These are phyloP conservation scores for Sequoia sempervirens DNA, from an alignment of 75 land plant genomes.

Conservation along the genomic window DNA sequence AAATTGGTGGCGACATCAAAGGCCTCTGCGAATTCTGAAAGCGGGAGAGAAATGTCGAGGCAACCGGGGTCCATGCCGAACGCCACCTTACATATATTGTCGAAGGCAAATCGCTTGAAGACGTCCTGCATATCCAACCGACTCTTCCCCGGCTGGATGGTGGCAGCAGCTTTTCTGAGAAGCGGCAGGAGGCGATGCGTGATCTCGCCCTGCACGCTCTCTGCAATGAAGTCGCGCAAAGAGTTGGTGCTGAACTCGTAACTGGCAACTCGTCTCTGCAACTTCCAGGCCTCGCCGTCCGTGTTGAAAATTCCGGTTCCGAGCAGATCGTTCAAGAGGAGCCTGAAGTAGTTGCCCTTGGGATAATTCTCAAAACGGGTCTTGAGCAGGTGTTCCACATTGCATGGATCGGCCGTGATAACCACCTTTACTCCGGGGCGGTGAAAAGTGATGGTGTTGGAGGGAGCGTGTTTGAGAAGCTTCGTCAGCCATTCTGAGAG, in stretches of 20 bases:
- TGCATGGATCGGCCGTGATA: slow-evolving; percentile 50
- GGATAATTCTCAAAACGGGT: slow-evolving; percentile 56
- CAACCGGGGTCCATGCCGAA: slow-evolving; percentile 15
- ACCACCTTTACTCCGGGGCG: slow-evolving; percentile 22
- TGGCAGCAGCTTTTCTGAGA: slow-evolving; percentile 9
- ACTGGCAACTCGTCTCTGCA: slow-evolving; percentile 60
- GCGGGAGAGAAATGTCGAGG: background rate
- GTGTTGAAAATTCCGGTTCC: slow-evolving; percentile 64
- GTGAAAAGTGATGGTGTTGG: slow-evolving; percentile 41
- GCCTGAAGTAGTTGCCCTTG: slow-evolving; percentile 42
- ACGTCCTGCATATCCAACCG: slow-evolving; percentile 21
- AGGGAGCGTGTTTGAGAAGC: slow-evolving; percentile 37
- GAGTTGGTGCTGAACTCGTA: slow-evolving; percentile 46
- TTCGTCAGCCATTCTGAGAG: slow-evolving; percentile 55
- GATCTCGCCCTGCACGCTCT: slow-evolving; percentile 29
- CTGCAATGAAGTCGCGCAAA: slow-evolving; percentile 37
- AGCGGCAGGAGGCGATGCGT: slow-evolving; percentile 36
- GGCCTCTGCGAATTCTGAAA: slow-evolving; percentile 17
- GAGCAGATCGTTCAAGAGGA: slow-evolving; percentile 43
- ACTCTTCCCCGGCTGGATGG: background rate
- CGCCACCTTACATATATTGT: slow-evolving; percentile 15
- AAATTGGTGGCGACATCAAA: slow-evolving; percentile 41
- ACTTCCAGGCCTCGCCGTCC: slow-evolving; percentile 52
- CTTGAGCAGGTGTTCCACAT: slow-evolving; percentile 67
- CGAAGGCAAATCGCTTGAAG: slow-evolving; percentile 16